Evolutionary conservation across 768 basidiomycete species (phyloP).

Genomic region (Lanmaoa rubissima): DNA sequence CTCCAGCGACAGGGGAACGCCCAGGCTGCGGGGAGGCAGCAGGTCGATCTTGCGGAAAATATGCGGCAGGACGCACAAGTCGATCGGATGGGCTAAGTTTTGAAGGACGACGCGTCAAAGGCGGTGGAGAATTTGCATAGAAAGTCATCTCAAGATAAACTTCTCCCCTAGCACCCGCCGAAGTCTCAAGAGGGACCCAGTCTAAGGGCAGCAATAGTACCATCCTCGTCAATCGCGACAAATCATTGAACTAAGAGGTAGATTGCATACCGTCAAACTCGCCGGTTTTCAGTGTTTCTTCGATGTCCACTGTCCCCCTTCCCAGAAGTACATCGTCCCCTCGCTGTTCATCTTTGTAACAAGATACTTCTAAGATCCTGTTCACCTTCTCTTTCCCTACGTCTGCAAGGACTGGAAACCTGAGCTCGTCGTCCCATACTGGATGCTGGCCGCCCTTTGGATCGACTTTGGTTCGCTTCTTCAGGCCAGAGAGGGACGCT

Average conservation of each 20-base stretch:
- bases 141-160: conserved; percentile 93
- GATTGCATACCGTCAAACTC: conserved; percentile 82
- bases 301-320: conserved; percentile 69
- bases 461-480: conserved; percentile 70
- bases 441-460: conserved; percentile 91
- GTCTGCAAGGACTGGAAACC: conserved; percentile 70
- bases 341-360: conserved; percentile 75
- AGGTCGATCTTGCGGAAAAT: conserved; percentile 20
- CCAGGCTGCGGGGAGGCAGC: conserved; percentile 14
- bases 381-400: conserved; percentile 43
- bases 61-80: conserved; percentile 41
- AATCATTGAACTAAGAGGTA: not conserved
- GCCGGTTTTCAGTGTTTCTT: conserved; percentile 76
- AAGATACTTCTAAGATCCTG: conserved; percentile 68
- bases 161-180: conserved; percentile 74
- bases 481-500: conserved; percentile 54
- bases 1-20: conserved; percentile 6
- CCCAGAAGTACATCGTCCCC: conserved; percentile 75
- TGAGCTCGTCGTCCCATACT: conserved; percentile 87
- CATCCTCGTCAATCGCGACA: conserved; percentile 3
- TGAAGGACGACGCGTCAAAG: conserved; percentile 50
- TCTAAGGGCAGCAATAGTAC: conserved; percentile 41
- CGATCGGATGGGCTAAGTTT: conserved; percentile 53
- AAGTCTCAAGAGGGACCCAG: conserved; percentile 61
- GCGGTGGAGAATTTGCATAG: conserved; percentile 68